phyloP scores from a whole-genome alignment of 2,329 filamentous ascomycete species.

The Neocucurbitaria cava region DNA sequence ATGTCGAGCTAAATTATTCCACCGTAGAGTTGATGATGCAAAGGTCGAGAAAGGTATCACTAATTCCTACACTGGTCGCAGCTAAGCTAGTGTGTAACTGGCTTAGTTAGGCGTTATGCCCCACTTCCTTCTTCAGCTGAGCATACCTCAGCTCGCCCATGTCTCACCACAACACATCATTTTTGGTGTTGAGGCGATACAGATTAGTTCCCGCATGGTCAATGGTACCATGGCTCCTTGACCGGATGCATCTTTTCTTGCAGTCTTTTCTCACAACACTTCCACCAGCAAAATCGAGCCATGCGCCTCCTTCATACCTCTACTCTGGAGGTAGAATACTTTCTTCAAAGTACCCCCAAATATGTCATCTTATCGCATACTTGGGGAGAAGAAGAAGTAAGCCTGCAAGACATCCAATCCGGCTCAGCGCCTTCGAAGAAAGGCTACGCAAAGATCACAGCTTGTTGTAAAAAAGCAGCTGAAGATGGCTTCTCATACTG shows the following conservation, averaged over 20 bases:
- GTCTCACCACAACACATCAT: not conserved
- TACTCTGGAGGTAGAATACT: not conserved
- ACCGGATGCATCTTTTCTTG: too few relatives aligned
- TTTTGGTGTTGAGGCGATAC: too few relatives aligned
- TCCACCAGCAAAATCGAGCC: not conserved
- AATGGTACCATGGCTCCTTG: too few relatives aligned
- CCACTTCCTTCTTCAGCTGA: not conserved
- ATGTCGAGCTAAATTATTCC: too few relatives aligned
- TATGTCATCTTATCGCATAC: constrained; percentile 11
- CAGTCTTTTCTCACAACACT: not conserved
- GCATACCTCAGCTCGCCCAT: not conserved
- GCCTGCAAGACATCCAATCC: constrained; percentile 2
- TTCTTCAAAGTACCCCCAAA: not conserved
- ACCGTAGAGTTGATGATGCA: too few relatives aligned
- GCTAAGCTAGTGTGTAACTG: not conserved
- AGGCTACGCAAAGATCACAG: not conserved
- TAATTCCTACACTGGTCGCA: not conserved
- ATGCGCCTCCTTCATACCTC: not conserved
- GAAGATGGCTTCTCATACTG: not conserved
- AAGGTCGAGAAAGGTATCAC: not conserved
- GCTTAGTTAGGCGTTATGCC: not conserved
- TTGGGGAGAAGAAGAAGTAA: constrained; percentile 8
- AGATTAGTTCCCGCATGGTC: too few relatives aligned
- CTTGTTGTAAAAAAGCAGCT: not conserved
- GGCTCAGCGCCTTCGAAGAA: not conserved